Evolutionary conservation across 495 filamentous ascomycete species (phyloP).

Genomic region (Annulohypoxylon maeteangense): DNA sequence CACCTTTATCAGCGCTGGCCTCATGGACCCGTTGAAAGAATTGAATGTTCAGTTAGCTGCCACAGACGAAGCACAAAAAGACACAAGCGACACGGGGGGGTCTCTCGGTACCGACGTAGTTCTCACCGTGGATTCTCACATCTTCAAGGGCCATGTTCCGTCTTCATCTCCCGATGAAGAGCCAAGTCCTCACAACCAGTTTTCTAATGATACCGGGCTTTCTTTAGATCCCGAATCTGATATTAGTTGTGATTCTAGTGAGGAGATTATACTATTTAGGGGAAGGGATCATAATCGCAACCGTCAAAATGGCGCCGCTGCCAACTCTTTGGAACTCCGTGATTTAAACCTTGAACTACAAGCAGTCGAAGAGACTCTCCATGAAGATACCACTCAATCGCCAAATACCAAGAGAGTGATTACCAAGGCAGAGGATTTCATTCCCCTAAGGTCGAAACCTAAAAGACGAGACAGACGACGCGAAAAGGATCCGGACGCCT

Average conservation of each 20-base stretch:
- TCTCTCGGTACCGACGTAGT: neutral
- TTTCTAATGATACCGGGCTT: neutral
- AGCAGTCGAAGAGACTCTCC: slow-evolving; percentile 22
- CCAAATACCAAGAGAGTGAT: neutral
- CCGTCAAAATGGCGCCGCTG: slow-evolving; percentile 9
- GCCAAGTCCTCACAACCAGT: neutral
- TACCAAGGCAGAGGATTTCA: slow-evolving; percentile 19
- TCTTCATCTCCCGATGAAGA: neutral
- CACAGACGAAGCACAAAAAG: neutral
- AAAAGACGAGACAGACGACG: slow-evolving; percentile 5
- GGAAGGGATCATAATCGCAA: slow-evolving; percentile 55
- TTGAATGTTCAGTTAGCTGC: slow-evolving; percentile 29
- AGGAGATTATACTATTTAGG: slow-evolving; percentile 74
- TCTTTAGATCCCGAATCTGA: slow-evolving; percentile 45
- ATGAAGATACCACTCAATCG: neutral
- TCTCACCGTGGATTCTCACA: neutral
- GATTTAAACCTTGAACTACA: slow-evolving; percentile 28
- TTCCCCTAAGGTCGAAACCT: slow-evolving; percentile 27
- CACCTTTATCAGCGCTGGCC: slow-evolving; percentile 78
- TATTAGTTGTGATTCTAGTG: slow-evolving; percentile 65
- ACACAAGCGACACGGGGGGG: neutral
- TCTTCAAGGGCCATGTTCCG: neutral
- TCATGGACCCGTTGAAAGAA: slow-evolving; percentile 61
- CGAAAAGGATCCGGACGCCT: neutral
- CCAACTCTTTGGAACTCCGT: slow-evolving; percentile 24